phyloP scores from a whole-genome alignment of 2,329 filamentous ascomycete species.

The Colletotrichum gloeosporioides region DNA sequence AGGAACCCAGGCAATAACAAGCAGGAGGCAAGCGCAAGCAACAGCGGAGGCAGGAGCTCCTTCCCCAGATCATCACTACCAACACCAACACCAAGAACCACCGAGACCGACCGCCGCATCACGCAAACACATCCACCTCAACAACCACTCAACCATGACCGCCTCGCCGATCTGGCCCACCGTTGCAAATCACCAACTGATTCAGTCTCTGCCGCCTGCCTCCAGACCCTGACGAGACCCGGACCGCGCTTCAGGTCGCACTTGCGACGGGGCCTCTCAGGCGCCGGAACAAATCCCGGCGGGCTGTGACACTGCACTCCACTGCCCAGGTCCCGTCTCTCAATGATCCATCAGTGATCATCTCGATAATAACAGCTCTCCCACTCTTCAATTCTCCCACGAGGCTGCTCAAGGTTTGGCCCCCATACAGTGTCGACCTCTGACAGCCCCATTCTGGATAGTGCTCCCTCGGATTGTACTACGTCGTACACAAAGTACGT shows the following conservation, averaged over 20 bases:
- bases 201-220: not conserved
- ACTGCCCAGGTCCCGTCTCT: not conserved
- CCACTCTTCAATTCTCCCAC: not conserved
- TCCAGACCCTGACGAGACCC: not conserved
- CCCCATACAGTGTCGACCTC: not conserved
- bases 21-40: not conserved
- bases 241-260: not conserved
- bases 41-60: not conserved
- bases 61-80: conserved; percentile 7
- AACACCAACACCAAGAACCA: not conserved
- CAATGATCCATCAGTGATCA: not conserved
- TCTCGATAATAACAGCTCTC: not conserved
- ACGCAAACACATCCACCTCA: not conserved
- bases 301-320: not conserved
- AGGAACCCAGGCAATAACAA: not conserved
- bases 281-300: conserved; percentile 10
- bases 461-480: not conserved
- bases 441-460: not conserved
- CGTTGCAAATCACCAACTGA: conserved; percentile 7
- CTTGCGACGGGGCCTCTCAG: not conserved
- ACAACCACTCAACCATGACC: not conserved
- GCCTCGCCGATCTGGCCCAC: conserved; percentile 10
- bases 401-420: not conserved
- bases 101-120: not conserved
- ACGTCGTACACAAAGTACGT: not conserved